These are phyloP conservation scores for Brassica nigra DNA, from an alignment of 345 rosid species.

Conservation along the genomic window DNA sequence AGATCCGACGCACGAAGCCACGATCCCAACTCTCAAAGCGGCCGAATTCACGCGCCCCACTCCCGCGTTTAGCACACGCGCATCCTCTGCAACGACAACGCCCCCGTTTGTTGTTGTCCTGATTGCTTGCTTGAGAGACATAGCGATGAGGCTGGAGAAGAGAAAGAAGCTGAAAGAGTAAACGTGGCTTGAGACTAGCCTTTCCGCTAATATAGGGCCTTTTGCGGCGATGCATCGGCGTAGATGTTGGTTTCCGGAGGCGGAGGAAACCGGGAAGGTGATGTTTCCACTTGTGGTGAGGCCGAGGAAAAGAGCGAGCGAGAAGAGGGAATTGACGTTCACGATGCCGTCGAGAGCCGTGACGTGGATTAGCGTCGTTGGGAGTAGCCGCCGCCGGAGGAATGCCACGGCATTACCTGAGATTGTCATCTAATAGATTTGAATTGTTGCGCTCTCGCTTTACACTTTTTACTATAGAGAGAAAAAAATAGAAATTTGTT, in stretches of 20 bases:
- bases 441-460: background rate
- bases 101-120: conserved; percentile 15
- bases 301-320: conserved; percentile 83
- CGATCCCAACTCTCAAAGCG: conserved; percentile 53
- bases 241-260: conserved; percentile 24
- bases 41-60: conserved; percentile 52
- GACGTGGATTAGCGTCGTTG: conserved; percentile 56
- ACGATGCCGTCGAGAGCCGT: conserved; percentile 85
- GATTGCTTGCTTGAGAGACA: conserved; percentile 70
- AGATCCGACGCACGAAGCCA: conserved; percentile 69
- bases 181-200: conserved; percentile 67
- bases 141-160: conserved; percentile 81
- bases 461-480: background rate
- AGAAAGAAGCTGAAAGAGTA: conserved; percentile 82
- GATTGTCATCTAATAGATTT: conserved; percentile 19
- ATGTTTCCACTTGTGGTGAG: conserved; percentile 45
- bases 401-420: conserved; percentile 18
- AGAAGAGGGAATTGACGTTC: conserved; percentile 80
- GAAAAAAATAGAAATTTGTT: background rate
- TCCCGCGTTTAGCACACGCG: conserved; percentile 22
- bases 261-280: conserved; percentile 29
- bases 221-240: conserved; percentile 48
- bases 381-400: conserved; percentile 26
- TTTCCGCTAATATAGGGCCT: conserved; percentile 45
- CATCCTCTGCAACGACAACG: background rate